Evolutionary conservation across 345 rosid genomes (phyloP).

Genomic region (Geranium rotundifolium): DNA sequence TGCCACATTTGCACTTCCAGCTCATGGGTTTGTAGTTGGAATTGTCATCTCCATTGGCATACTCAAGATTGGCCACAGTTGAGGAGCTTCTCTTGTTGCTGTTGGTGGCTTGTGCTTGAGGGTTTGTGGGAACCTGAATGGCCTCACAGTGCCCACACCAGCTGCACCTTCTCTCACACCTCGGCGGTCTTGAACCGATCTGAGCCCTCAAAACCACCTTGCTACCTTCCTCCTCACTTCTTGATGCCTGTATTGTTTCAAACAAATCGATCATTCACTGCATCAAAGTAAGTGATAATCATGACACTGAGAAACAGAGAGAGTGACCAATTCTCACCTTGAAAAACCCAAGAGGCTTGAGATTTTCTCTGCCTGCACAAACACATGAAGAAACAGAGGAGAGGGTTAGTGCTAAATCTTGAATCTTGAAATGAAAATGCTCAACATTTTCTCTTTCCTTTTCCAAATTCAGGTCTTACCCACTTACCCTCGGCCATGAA

Average conservation of each 20-base stretch:
- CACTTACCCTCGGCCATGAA: slow-evolving; percentile 45
- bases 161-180: slow-evolving; percentile 72
- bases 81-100: slow-evolving; percentile 6
- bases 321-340: slow-evolving; percentile 23
- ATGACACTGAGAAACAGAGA: no score
- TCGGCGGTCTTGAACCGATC: slow-evolving; percentile 89
- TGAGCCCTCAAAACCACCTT: slow-evolving; percentile 29
- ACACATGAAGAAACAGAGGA: neutral
- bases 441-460: neutral
- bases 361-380: slow-evolving; percentile 49
- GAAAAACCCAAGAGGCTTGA: slow-evolving; percentile 19
- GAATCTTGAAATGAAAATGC: neutral
- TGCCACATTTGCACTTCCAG: slow-evolving; percentile 96
- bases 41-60: slow-evolving; percentile 49
- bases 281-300: no score
- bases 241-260: slow-evolving; percentile 7
- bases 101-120: slow-evolving; percentile 26
- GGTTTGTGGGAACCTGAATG: slow-evolving; percentile 82
- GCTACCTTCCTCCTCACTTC: slow-evolving; percentile 22
- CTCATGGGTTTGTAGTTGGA: slow-evolving; percentile 87
- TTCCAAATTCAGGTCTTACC: slow-evolving; percentile 15
- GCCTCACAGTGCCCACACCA: slow-evolving; percentile 76
- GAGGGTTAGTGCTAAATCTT: neutral
- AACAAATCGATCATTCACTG: no score
- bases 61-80: slow-evolving; percentile 12